Evolutionary conservation across 1,284 basidiomycete species (phyloP), one percentile per base, ranked within the genome.

Genomic region (Golubevia pallescens): DNA sequence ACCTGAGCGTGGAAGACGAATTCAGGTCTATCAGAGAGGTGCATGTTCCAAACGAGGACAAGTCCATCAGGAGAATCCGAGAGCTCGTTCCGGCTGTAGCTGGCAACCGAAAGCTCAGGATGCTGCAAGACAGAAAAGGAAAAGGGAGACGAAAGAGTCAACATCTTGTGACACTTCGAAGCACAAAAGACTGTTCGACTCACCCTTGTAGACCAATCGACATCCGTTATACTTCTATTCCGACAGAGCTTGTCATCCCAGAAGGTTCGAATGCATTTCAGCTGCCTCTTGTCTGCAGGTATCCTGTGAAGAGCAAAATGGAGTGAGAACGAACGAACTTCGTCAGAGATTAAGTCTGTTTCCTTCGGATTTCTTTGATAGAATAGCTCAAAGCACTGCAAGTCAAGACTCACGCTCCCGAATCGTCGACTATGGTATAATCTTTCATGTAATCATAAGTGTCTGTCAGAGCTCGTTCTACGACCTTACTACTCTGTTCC

Each of bases 1-100:
- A 94, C 94, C 87, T 95, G 95, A 1, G 97, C 95, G 85, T 98
- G 95, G 86, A 99, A 98, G 60, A 97, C 90, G 76, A 97, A 99
- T 86, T 99, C 97, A 19, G 97, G 96, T 71, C 96, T 89, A 80
- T 98, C 95, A 1, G 93, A 89, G 2, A 98, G 88, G 80, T 99
- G 97, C 60, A 96, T 87, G 84, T 99, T 99, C 97, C 97, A 99
- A 2, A 99, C 92, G 1, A 93, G 93, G 8, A 97, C 97, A 60
- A 99, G 91, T 1, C 97, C 97, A 77, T 98, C 95, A 0, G 96
- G 95, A 4, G 68, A 68, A 56, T 72, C 69, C 42, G 71, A 62
- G n/a, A 70, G 69, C 81, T 97, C 95, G 75, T 96, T 97, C 87
- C 97, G 96, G 88, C 97, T 99, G 85, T 99, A 99, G 3, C 95